Evolutionary conservation across 176 grass and related monocot genomes (phyloP), one percentile per base, ranked within the genome.

Genomic region (Bonia amplexicaulis): DNA sequence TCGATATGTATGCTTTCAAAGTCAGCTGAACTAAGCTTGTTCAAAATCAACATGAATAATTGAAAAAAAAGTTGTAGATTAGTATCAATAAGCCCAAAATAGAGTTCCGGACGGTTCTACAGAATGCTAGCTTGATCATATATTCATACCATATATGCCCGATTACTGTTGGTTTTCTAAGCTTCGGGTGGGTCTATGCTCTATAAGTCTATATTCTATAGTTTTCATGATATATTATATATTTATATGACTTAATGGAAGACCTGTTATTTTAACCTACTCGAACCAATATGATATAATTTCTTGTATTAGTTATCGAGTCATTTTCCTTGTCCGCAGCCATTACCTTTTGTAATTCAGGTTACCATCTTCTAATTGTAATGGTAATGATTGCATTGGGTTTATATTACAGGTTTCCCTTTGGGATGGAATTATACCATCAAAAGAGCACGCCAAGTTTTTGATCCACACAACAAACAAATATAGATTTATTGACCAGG

Each of bases 381-480:
- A 35, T 63, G 12, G 20, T 7, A 78, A 29, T 87, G 13, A 19
- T 49, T 71, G 8, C 37, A 25, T 54, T 53, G 64, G 11, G 35
- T 71, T 91, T 73, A 71, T 73, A 64, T 77, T 6, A 19, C 89
- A 99, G 93, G 93, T 94, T 84, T 99, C 96, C 26, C 88, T 99
- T 42, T 99, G 97, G 97, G 97, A 99, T 91, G 97, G 93, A 79
- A 99, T 99, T 20, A 99, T 99, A 96, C 97, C 92, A 47, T 80
- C 90, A 31, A 99, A 94, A 80, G 93, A 96, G 61, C 90, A 96
- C 13, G 89, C 97, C 7, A 91, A 92, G 71, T 99, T 99, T 74
- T 86, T 91, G 88, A 96, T 94, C 79, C 96, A 96, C 79, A 96
- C 93, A n/a, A 96, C 96, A 87, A 99, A 99, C 61, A 99, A 99